Base-by-base conservation (phyloP, 2,329 filamentous ascomycete genomes). In the Microdochium bolleyi region DNA sequence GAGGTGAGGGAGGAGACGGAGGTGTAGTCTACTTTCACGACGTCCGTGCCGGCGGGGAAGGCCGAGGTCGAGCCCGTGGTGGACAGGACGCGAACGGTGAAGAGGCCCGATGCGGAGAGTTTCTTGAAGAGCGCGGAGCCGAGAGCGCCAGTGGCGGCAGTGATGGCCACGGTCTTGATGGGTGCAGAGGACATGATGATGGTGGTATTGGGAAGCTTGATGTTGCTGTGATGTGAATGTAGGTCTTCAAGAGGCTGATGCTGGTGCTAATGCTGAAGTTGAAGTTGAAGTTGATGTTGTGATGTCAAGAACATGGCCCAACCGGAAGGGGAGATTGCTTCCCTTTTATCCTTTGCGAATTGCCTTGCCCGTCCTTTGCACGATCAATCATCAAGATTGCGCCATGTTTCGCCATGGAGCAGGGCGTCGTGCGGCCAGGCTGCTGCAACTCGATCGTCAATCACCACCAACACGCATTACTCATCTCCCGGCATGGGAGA, bases 81-180 rank as follows among this genome's bases (percentile, higher is more conserved):
- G 32, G 74, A 76, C 51, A 84, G 72, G 27, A 82, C 69, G n/a
- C 77, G 79, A 51, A 83, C 66, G 50, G 72, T 71, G 67, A 84
- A 72, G 27, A 32, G 24, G 37, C 62, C 61, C 41, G 62, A 62
- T 3, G 60, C 51, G 32, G 71, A 55, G 21, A 75, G 68, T 8
- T 62, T 65, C 3, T 63, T 56, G 48, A 71, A 61, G 4, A 73
- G 60, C 38, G 65, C 58, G 9, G 63, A 61, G 52, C 72, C 72
- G n/a, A 74, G 63, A 24, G 62, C 67, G 24, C 55, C 55, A 3
- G 51, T 41, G 8, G 55, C 54, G 3, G 52, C 54, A 2, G 50
- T 51, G 24, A 56, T 27, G 1, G 53, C 51, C 38, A 56, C 50
- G 32, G 53, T 56, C 50, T 54, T 49, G 49, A 54, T 52, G 5